Evolutionary conservation across 2,329 filamentous ascomycete genomes (phyloP).

Genomic region (Pseudogymnoascus sp.): DNA sequence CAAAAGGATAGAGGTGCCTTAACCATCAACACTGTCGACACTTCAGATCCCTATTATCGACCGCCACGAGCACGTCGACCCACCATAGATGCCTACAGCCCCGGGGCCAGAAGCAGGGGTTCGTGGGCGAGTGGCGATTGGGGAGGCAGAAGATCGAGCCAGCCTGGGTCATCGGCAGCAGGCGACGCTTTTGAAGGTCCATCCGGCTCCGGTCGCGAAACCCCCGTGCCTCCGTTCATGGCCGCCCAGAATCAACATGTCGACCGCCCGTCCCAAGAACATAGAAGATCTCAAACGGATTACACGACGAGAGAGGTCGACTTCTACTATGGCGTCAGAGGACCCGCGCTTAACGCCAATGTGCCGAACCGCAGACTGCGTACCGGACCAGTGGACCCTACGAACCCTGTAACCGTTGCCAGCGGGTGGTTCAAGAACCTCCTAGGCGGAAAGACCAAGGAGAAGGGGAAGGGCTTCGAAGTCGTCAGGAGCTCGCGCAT

Average conservation of each 20-base stretch:
- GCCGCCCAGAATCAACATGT: conserved; percentile 32
- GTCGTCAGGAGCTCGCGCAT: conserved; percentile 86
- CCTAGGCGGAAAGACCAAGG: conserved; percentile 79
- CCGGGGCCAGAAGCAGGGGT: conserved; percentile 35
- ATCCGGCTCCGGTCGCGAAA: conserved; percentile 37
- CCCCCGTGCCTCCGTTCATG: conserved; percentile 46
- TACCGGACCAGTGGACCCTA: conserved; percentile 91
- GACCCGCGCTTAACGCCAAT: conserved; percentile 76
- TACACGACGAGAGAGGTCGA: conserved; percentile 93
- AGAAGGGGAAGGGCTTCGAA: conserved; percentile 94
- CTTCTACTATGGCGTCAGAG: conserved; percentile 91
- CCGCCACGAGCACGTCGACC: conserved; percentile 67
- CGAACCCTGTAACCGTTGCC: conserved; percentile 80
- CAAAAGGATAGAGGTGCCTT: conserved; percentile 34
- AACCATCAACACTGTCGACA: conserved; percentile 41
- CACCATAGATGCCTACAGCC: conserved; percentile 44
- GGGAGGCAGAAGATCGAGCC: conserved; percentile 33
- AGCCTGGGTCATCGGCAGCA: conserved; percentile 32
- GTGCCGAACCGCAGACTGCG: conserved; percentile 76
- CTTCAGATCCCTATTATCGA: conserved; percentile 77
- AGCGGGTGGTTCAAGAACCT: conserved; percentile 80
- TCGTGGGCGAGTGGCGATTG: conserved; percentile 41
- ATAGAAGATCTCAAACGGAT: conserved; percentile 50
- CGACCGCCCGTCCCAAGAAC: conserved; percentile 22
- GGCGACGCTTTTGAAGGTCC: conserved; percentile 32